Conservation (phyloP, 139 green algal species). For the Chlamydomonas urium region DNA sequence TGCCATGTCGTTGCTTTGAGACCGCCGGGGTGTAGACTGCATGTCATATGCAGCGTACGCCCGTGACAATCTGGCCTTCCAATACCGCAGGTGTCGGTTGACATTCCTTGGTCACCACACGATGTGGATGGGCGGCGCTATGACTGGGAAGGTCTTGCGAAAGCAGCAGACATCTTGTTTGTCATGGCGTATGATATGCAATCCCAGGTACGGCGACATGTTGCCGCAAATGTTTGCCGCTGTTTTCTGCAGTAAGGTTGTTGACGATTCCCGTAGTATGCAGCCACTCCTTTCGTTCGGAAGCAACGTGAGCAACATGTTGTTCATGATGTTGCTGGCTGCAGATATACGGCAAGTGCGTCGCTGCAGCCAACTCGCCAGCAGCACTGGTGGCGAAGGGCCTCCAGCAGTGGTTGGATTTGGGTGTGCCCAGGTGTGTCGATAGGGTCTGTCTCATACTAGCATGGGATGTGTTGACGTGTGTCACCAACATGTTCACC, state of each 20-base stretch:
- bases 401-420: slow-evolving; percentile 40
- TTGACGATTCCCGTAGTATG: too few species aligned
- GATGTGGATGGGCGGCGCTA: slow-evolving; percentile 57
- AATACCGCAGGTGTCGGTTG: slow-evolving; percentile 45
- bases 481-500: not conserved
- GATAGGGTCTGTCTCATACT: too few species aligned
- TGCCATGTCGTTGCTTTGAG: too few species aligned
- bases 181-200: slow-evolving; percentile 68
- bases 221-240: not conserved
- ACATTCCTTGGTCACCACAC: slow-evolving; percentile 56
- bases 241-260: too few species aligned
- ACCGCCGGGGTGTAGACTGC: not conserved
- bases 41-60: not conserved
- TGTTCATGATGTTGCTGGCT: not conserved
- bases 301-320: not conserved
- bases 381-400: slow-evolving; percentile 29
- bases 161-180: slow-evolving; percentile 53
- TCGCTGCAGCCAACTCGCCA: slow-evolving; percentile 51
- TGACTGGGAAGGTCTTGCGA: slow-evolving; percentile 41
- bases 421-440: slow-evolving; percentile 24
- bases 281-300: not conserved
- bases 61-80: not conserved
- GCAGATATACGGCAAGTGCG: slow-evolving; percentile 27
- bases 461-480: not conserved
- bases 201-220: slow-evolving; percentile 30